Conservation (phyloP, 306 rosid genomes). For the Trichosanthes cucumerina region DNA sequence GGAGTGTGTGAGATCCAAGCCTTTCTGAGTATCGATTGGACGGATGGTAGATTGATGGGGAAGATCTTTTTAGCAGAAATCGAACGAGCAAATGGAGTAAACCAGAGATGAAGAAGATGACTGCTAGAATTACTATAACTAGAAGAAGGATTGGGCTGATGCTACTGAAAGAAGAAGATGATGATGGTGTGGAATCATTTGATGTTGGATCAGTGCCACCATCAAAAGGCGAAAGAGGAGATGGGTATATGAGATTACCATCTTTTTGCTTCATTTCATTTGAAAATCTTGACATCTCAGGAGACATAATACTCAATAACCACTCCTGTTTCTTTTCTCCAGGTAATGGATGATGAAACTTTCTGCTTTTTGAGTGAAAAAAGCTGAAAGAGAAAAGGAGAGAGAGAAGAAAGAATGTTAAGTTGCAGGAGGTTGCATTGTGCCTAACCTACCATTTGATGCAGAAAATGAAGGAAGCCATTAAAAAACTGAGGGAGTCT, state of each 20-base stretch:
- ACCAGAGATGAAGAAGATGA: conserved; percentile 59
- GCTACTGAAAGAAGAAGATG: conserved; percentile 36
- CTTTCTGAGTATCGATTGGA: conserved; percentile 45
- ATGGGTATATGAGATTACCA: conserved; percentile 23
- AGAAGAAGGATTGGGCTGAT: conserved; percentile 54
- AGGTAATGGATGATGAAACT: not conserved
- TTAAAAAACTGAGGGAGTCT: not conserved
- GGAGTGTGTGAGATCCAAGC: conserved; percentile 36
- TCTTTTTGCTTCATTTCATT: conserved; percentile 18
- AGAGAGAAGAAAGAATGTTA: not conserved
- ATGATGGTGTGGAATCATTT: not conserved
- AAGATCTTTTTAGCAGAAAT: conserved; percentile 36
- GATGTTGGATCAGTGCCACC: conserved; percentile 15
- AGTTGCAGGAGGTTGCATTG: not conserved
- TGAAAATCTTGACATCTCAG: conserved; percentile 24
- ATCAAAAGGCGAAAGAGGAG: conserved; percentile 21
- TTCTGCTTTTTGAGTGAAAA: conserved; percentile 3
- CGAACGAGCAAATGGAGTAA: conserved; percentile 50
- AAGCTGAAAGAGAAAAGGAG: not conserved
- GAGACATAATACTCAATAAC: not conserved
- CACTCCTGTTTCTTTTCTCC: not conserved
- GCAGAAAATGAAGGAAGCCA: conserved; percentile 8
- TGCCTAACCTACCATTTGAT: conserved; percentile 3
- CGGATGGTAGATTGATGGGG: conserved; percentile 35
- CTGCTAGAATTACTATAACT: conserved; percentile 53